Evolutionary conservation across 1,284 basidiomycete species (phyloP), one percentile per base, ranked within the genome.

Genomic region (Laetiporus sulphureus): DNA sequence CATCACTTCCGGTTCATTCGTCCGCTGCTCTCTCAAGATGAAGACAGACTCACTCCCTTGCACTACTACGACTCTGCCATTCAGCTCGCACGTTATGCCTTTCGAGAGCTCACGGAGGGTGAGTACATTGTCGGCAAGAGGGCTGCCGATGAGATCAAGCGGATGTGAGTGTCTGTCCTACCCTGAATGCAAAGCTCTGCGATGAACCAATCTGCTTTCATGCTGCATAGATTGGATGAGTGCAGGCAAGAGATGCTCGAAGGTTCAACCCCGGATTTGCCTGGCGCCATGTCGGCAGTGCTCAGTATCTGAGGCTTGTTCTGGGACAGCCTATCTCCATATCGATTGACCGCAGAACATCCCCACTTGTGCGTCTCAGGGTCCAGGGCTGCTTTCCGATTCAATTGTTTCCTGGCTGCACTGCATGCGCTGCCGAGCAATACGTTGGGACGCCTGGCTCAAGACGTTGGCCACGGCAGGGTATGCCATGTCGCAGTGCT

Each of bases 1-100:
- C 77, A 80, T 57, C 83, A 88, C 59, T 81, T 84, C 54, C 75
- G 82, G 33, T 82, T 79, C 57, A 73, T 87, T 20, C 60, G 78
- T 3, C 84, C 86, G 0, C 69, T 91, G 3, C 63, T 88, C 16
- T 66, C 72, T 15, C 64, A 65, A 45, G 77, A 83, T 46, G 73
- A 77, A 21, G 71, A 77, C 38, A 79, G 77, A 10, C 59, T 83
- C 32, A 75, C 83, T 10, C 66, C 74, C 0, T 57, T 88, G 36
- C 77, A 87, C 63, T 78, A 83, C 49, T 91, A 88, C 54, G 82
- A 85, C 48, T 75, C 79, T 34, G 79, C 80, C 1, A 73, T 92
- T 32, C 85, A 91, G 54, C 68, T 84, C n/a, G 87, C 79, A 18
- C 71, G 82, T 23, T 79, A 81, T 49, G 73, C 75, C 0, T 66